Percentiles rank a stretch among this genome's conserved stretches.
Evolutionary conservation across 441 rosid species (phyloP).

Genomic region (California macrophylla): DNA sequence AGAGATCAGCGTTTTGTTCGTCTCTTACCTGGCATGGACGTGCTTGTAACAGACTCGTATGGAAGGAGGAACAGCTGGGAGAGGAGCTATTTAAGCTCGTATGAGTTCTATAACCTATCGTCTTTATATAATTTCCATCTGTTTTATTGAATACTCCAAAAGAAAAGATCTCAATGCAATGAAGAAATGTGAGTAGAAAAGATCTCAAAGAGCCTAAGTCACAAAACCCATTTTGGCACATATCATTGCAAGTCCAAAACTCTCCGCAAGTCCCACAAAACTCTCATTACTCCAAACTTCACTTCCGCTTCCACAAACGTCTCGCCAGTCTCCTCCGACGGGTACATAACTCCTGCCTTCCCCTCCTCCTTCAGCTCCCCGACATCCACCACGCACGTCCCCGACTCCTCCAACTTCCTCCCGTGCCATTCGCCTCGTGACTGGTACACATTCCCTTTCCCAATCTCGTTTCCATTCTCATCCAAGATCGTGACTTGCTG

Average conservation of each 20-base stretch:
- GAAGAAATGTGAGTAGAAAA: too few relatives aligned
- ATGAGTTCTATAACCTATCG: too few relatives aligned
- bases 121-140: too few relatives aligned
- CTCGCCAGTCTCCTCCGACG: slow-evolving; percentile 53
- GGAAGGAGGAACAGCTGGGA: too few relatives aligned
- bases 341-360: slow-evolving; percentile 43
- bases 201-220: not conserved
- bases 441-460: slow-evolving; percentile 42
- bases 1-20: too few relatives aligned
- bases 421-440: slow-evolving; percentile 60
- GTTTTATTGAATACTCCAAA: too few relatives aligned
- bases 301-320: slow-evolving; percentile 50
- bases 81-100: too few relatives aligned
- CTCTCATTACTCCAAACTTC: slow-evolving; percentile 52
- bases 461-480: slow-evolving; percentile 43
- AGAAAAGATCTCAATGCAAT: too few relatives aligned
- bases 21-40: too few relatives aligned
- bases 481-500: slow-evolving; percentile 44
- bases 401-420: slow-evolving; percentile 48
- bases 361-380: slow-evolving; percentile 42
- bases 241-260: slow-evolving; percentile 17
- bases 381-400: slow-evolving; percentile 49
- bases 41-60: too few relatives aligned
- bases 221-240: not conserved
- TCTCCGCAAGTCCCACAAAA: slow-evolving; percentile 64